These are phyloP conservation scores for Irpex sp. DNA, from an alignment of 1,284 basidiomycete genomes.

Conservation along the genomic window DNA sequence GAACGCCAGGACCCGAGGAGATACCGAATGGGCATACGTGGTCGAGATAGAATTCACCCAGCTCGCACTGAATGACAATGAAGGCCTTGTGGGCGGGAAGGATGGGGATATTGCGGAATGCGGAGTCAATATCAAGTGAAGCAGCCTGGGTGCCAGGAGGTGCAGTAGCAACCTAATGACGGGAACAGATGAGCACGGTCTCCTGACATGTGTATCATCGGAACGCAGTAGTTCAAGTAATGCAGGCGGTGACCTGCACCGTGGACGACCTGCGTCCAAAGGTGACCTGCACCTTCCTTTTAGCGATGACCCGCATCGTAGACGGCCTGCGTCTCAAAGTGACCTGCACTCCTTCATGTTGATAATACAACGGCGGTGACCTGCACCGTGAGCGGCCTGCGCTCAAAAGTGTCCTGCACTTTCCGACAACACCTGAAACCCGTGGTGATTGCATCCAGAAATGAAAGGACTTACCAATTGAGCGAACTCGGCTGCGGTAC, in stretches of 20 bases:
- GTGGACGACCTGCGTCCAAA: no score
- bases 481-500: constrained; percentile 23
- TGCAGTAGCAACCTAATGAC: constrained; percentile 25
- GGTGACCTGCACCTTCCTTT: no score
- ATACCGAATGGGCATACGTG: constrained; percentile 29
- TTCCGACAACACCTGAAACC: no score
- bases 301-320: no score
- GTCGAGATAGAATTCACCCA: constrained; percentile 25
- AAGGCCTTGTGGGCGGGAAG: background rate
- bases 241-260: no score
- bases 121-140: constrained; percentile 30
- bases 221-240: no score
- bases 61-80: constrained; percentile 21
- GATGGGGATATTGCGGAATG: constrained; percentile 29
- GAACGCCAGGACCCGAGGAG: constrained; percentile 23
- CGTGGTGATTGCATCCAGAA: background rate
- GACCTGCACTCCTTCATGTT: no score
- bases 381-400: no score
- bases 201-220: no score
- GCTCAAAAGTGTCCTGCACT: no score
- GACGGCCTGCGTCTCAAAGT: no score
- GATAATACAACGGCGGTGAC: no score
- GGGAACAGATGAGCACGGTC: background rate
- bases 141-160: constrained; percentile 30
- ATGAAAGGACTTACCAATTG: constrained; percentile 27